Evolutionary conservation across 169 alveolate genomes (phyloP).

Genomic region (Plasmodium vivax): DNA sequence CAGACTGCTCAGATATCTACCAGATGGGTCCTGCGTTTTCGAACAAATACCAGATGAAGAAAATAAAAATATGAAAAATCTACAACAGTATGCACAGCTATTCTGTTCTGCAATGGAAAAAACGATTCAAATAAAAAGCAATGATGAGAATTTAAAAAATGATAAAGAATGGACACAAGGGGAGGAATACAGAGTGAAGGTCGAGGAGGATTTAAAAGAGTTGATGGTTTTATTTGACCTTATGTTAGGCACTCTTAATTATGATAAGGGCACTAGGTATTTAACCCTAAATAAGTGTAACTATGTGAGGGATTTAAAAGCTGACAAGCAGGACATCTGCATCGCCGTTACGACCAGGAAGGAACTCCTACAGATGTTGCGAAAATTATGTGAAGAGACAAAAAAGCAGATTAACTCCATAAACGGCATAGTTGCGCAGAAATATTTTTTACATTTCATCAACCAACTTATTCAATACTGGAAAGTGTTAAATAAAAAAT

Average conservation of each 20-base stretch:
- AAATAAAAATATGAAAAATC: slow-evolving; percentile 24
- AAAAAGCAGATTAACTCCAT: slow-evolving; percentile 33
- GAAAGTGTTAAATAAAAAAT: slow-evolving; percentile 57
- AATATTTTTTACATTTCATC: slow-evolving; percentile 54
- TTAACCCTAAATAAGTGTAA: slow-evolving; percentile 43
- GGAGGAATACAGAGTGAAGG: slow-evolving; percentile 52
- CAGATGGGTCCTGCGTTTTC: slow-evolving; percentile 75
- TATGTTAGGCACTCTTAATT: slow-evolving; percentile 59
- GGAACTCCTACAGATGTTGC: slow-evolving; percentile 24
- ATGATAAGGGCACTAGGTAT: slow-evolving; percentile 62
- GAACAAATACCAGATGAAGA: slow-evolving; percentile 71
- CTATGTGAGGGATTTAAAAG: slow-evolving; percentile 48
- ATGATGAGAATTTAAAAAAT: slow-evolving; percentile 19
- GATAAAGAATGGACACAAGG: slow-evolving; percentile 55
- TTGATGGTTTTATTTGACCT: slow-evolving; percentile 65
- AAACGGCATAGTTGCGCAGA: slow-evolving; percentile 65
- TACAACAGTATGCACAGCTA: slow-evolving; percentile 70
- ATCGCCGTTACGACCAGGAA: slow-evolving; percentile 50
- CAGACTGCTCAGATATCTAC: slow-evolving; percentile 80
- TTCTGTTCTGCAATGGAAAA: slow-evolving; percentile 50
- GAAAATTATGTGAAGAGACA: slow-evolving; percentile 32
- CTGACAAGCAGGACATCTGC: slow-evolving; percentile 46
- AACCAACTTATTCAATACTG: slow-evolving; percentile 56
- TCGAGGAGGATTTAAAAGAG: slow-evolving; percentile 66
- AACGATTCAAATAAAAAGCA: neutral